Evolutionary conservation across 805 yeast species (phyloP).

Genomic region (Cyberlindnera mississippiensis): DNA sequence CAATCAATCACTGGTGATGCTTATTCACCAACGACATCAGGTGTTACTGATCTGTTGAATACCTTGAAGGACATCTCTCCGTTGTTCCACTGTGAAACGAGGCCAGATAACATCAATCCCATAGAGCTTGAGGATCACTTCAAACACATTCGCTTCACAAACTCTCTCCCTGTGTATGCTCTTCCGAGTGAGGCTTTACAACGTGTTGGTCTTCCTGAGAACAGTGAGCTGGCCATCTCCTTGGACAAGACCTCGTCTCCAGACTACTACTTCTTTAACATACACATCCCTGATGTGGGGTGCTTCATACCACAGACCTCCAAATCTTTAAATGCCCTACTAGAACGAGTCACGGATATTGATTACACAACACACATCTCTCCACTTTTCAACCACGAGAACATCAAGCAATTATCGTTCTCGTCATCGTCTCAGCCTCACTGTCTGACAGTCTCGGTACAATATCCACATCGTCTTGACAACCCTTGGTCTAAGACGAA

Average conservation of each 20-base stretch:
- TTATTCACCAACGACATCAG: not conserved
- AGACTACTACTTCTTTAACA: constrained; percentile 13
- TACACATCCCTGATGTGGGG: constrained; percentile 16
- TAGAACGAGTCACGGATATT: constrained; percentile 5
- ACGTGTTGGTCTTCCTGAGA: not conserved
- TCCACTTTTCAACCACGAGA: constrained; percentile 2
- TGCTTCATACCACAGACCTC: constrained; percentile 8
- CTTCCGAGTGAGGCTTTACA: constrained; percentile 7
- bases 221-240: constrained; percentile 13
- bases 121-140: constrained; percentile 7
- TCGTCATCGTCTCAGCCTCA: not conserved
- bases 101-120: not conserved
- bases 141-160: constrained; percentile 15
- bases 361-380: constrained; percentile 1
- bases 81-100: not conserved
- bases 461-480: constrained; percentile 9
- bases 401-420: constrained; percentile 6
- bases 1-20: not conserved
- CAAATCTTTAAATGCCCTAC: constrained; percentile 2
- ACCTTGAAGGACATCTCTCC: not conserved
- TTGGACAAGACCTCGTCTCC: constrained; percentile 9
- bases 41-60: constrained; percentile 3
- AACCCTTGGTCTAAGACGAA: constrained; percentile 15
- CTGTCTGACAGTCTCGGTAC: constrained; percentile 13
- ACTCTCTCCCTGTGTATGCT: constrained; percentile 9